Percentiles rank a stretch among this genome's conserved stretches.
Conservation (phyloP, 1,139 yeast genomes). For the Magnusiomyces clavatus region DNA sequence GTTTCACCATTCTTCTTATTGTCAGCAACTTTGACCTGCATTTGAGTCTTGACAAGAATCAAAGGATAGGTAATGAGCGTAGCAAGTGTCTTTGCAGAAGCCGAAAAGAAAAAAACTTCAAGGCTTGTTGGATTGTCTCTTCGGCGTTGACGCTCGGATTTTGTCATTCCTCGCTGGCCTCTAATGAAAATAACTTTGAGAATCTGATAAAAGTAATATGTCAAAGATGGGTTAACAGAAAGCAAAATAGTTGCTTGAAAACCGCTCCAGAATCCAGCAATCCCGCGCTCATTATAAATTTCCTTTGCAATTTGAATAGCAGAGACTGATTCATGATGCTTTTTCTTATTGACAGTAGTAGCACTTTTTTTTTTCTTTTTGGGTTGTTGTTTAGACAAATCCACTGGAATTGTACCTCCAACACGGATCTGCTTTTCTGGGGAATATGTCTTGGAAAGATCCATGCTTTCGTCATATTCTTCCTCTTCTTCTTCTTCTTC, state of each 20-base stretch:
- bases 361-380: background rate
- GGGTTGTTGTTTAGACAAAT: background rate
- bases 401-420: background rate
- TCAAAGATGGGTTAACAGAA: slow-evolving; percentile 69
- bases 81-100: slow-evolving; percentile 31
- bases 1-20: slow-evolving; percentile 36
- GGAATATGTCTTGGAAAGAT: background rate
- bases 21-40: slow-evolving; percentile 52
- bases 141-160: slow-evolving; percentile 20
- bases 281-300: slow-evolving; percentile 51
- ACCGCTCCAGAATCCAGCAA: slow-evolving; percentile 70
- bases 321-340: slow-evolving; percentile 5
- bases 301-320: slow-evolving; percentile 35
- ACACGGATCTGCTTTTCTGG: background rate
- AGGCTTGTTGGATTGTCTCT: slow-evolving; percentile 25
- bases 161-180: background rate
- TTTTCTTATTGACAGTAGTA: background rate
- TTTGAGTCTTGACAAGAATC: slow-evolving; percentile 57
- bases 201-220: slow-evolving; percentile 40
- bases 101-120: slow-evolving; percentile 28
- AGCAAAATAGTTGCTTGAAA: slow-evolving; percentile 61
- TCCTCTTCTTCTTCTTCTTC: slow-evolving; percentile 1
- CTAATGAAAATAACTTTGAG: slow-evolving; percentile 21
- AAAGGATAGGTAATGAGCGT: slow-evolving; percentile 31
- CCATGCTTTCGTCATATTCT: background rate